These are phyloP conservation scores for Crithidia brevicula DNA, from an alignment of 208 protist species.

Conservation along the genomic window DNA sequence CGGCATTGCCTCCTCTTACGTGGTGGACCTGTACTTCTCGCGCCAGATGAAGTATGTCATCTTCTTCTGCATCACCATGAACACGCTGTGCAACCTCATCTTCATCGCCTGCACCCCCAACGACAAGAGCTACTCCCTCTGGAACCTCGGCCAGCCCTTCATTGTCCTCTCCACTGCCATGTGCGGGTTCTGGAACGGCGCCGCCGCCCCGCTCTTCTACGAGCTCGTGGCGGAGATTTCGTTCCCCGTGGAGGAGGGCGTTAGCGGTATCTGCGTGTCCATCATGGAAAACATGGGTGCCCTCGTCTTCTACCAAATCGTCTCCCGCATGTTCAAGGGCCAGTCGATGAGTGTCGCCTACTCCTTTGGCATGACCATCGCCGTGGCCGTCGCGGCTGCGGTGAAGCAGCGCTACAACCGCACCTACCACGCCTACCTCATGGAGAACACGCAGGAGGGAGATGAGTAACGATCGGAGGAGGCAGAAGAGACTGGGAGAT, in stretches of 20 bases:
- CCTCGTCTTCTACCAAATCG: conserved; percentile 82
- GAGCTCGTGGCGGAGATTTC: conserved; percentile 87
- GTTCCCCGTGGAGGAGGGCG: conserved; percentile 85
- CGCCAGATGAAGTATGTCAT: conserved; percentile 92
- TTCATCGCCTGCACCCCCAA: conserved; percentile 84
- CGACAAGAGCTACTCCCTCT: conserved; percentile 75
- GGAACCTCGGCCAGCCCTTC: conserved; percentile 64
- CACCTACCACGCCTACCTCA: conserved; percentile 65
- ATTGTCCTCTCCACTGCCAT: conserved; percentile 75
- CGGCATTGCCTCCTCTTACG: conserved; percentile 75
- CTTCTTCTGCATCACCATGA: conserved; percentile 85
- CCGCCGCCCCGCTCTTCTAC: conserved; percentile 87
- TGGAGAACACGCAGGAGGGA: conserved; percentile 31
- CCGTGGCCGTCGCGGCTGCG: conserved; percentile 61
- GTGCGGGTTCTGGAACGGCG: conserved; percentile 89
- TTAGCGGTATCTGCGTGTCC: conserved; percentile 82
- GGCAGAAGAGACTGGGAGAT: no score
- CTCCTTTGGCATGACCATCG: conserved; percentile 83
- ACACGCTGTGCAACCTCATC: conserved; percentile 75
- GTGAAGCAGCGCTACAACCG: conserved; percentile 88
- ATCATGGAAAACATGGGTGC: conserved; percentile 86
- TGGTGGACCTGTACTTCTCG: conserved; percentile 81
- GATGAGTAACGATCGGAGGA: no score
- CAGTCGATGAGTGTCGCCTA: conserved; percentile 87
- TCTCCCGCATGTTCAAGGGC: conserved; percentile 66